Evolutionary conservation across 2,329 filamentous ascomycete species (phyloP), one percentile per base, ranked within the genome.

Genomic region (Geosmithia putterillii): DNA sequence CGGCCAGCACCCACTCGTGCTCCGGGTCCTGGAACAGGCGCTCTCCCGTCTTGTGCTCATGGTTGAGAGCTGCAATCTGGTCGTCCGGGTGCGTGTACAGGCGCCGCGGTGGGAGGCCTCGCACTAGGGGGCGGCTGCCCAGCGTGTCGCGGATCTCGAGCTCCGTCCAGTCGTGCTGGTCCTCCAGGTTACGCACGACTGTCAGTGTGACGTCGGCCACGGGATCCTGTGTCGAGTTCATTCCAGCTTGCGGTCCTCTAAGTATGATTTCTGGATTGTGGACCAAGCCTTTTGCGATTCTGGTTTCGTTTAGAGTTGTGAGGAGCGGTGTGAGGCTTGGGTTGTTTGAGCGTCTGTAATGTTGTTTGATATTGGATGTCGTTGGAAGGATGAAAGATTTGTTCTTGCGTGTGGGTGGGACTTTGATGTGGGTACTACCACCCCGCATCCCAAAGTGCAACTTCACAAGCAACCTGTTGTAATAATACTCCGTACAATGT

Each of bases 21-120:
- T 84, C 76, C 2, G 76, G 69, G 14, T 59, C 63, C 53, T 74
- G 72, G 12, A 50, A 45, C 15, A 73, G 62, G 38, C 59, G 59
- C 44, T 66, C 58, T 14, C 68, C 67, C 2, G 64, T 64, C 12
- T 64, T 60, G 49, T 70, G 67, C 49, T 79, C 76, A 23, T 71
- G 68, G 50, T 81, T 79, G 44, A 89, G 68, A 44, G 83, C 72
- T 49, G 76, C 79, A 50, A 86, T 79, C 62, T 90, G 86, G 62
- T 89, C 85, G 58, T 92, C 86, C 2, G 86, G 85, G 55, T 92
- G 84, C 42, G 85, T 69, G 60, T 92, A 90, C 37, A 88, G 70
- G 39, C 81, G 74, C 38, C 74, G 72, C 1, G 85, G 83, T 2
- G 86, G 84, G 3, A 89, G 63, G 21, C 86, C 86, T 19, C 77